Base-by-base conservation (phyloP, 2,329 filamentous ascomycete species). In the Cryphonectria radicalis region DNA sequence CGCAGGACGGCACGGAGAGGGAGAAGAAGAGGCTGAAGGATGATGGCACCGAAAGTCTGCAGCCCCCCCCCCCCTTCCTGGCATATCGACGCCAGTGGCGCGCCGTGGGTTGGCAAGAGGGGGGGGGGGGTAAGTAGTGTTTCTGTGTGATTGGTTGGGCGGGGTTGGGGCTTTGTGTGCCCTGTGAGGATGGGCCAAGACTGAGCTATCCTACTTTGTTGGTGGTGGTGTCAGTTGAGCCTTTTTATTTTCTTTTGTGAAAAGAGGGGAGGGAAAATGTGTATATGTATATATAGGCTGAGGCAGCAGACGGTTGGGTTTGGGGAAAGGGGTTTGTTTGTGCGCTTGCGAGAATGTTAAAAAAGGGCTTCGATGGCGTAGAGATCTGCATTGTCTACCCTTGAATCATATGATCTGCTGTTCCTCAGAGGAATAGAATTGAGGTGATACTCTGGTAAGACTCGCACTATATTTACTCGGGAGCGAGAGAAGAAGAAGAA, bases 401-500 rank as follows among this genome's bases (percentile, higher is more conserved):
- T n/a, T 28, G 25, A 2, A 17, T 19, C 55, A 28, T 28, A 32
- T 3, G 13, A 32, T 17, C 28, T 59, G 14, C 14, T 2, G 14
- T 19, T 59, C 3, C 25, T 3, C 28, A 35, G 28, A 59, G 55
- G 13, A 14, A 19, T 19, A 32, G 14, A 13, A 17, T 14, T 17
- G 28, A 28, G 35, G 55, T 7, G 17, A 37, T 11, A 10, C 60
- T 13, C 17, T 17, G 22, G 22, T 8, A 63, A 25, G 32, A 25
- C 10, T 10, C 62, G 32, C 62, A 19, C 1, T 42, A 42, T 25
- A 42, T 40, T 6, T 46, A 17, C 19, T 55, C 25, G 11, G 57
- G 42, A 32, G 32, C 2, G 32, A 32, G 4, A 67, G 40, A 68
- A 70, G 57, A 32, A 67, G 32, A 68, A 70, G 60, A 17, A 64